A percentile compares a stretch with the other conserved stretches of the same genome.
phyloP scores from a whole-genome alignment of 2,329 filamentous ascomycete species.

The Mycocentrospora acerina region DNA sequence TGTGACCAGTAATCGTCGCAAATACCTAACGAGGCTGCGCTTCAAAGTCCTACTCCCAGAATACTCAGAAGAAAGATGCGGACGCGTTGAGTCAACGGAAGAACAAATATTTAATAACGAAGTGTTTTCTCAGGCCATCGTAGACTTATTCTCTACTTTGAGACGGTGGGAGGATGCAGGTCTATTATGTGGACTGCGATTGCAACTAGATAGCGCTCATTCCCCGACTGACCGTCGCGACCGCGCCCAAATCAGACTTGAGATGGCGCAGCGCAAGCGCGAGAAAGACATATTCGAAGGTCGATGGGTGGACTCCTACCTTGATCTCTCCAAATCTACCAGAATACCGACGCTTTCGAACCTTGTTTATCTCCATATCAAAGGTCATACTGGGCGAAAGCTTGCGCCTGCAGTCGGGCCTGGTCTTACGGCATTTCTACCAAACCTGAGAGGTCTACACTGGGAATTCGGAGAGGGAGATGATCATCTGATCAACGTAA shows the following conservation, averaged over 20 bases:
- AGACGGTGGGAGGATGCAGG: constrained; percentile 2
- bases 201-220: not conserved
- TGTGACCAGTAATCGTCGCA: constrained; percentile 2
- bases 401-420: not conserved
- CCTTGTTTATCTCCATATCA: not conserved
- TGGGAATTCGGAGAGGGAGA: constrained; percentile 1
- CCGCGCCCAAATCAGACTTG: too few species aligned
- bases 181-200: constrained; percentile 1
- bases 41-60: constrained; percentile 2
- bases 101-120: constrained; percentile 2
- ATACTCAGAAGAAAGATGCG: constrained; percentile 3
- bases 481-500: not conserved
- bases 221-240: constrained; percentile 1
- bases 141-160: constrained; percentile 1
- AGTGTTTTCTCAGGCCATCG: not conserved
- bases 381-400: not conserved
- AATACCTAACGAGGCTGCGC: constrained; percentile 1
- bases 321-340: not conserved
- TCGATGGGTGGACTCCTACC: not conserved
- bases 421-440: constrained; percentile 1
- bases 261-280: too few species aligned
- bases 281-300: not conserved
- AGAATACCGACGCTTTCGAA: constrained; percentile 2
- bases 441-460: not conserved
- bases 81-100: not conserved